Evolutionary conservation across 371 early-diverging fungal genomes (phyloP), one percentile per base, ranked within the genome.

Genomic region (Cokeromyces recurvatus): DNA sequence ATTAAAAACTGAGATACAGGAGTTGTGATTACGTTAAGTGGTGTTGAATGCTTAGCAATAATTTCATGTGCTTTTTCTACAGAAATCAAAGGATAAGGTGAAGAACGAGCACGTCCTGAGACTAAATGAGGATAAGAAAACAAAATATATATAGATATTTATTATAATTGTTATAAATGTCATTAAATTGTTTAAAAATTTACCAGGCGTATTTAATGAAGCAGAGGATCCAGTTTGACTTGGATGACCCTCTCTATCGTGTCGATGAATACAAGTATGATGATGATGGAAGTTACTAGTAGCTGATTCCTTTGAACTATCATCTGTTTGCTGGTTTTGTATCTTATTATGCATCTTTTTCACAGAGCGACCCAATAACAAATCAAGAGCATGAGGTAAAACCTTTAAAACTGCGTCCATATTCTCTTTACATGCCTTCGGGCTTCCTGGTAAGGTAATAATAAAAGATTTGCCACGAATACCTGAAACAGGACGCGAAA

Each of bases 361-460:
- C 14, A 39, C 47, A 17, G 34, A 20, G 12, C 62, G 79, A 6
- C 85, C 88, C 23, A 57, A 48, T 2, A 77, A 68, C 4, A 92
- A 67, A 43, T 89, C 89, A 17, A 91, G 57, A 3, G 91, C 92
- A 63, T 96, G 97, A 2, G 87, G 86, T 17, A 96, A 53, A 10
- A 88, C 73, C 12, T 63, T 59, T 2, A 85, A 27, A 2, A 94
- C 55, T 17, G 88, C 86, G 16, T 69, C 71, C 45, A 92, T 57
- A 53, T 89, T 93, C 66, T 96, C 97, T 24, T 69, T 68, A 32
- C 87, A 78, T 1, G 89, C 95, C 62, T 91, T 94, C 2, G 78
- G 78, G 53, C 90, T 92, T 14, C 95, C 97, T 3, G 95, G 97
- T 14, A 94, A 74, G 0, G 93, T 91, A 23, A 94, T 35, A 14